Base-by-base conservation (phyloP, 495 filamentous ascomycete genomes). In the Penicillium waksmanii region DNA sequence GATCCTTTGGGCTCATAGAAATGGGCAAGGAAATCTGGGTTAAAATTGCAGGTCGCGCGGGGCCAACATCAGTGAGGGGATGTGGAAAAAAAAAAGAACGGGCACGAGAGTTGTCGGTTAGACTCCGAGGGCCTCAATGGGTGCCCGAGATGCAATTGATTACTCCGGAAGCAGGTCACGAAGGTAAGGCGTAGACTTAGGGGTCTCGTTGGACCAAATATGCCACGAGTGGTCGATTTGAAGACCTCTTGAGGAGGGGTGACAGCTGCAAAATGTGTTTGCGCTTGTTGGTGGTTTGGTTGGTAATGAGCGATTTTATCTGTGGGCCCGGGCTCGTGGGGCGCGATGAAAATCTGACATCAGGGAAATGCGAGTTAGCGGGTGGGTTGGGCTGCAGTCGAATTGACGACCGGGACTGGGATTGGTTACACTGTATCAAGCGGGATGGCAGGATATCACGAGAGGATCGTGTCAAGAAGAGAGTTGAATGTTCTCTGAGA, bases 1-100 rank as follows among this genome's bases (percentile, higher is more conserved):
- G 87, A 76, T 96, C 92, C 80, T 87, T 88, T 76, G 86, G 87
- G 87, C 85, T 94, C 94, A 97, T 97, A 84, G 84, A 89, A 86
- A 72, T 73, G 57, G 65, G 64, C 64, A 62, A 64, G 54, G 59
- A 61, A 65, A 63, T 72, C 61, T 65, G 55, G 63, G 67, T 74
- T 70, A 78, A 53, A 73, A 53, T 64, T 73, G 72, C 70, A 71
- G 62, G 69, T 68, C 72, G 72, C 66, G 55, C 61, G 68, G 66
- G 47, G 66, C 77, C 64, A 77, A 73, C 76, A 79, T 80, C 67
- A 66, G 73, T 67, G 57, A 65, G 56, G 57, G 51, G 38, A 31
- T 31, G 38, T 58, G 33, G 44, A 55, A 57, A 40, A n/a, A 50
- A 38, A 52, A 53, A 35, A 55, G 36, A 49, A 57, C 15, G 46